These are phyloP conservation scores for Nigrograna mackinnonii DNA, from an alignment of 2,329 filamentous ascomycete species.

Conservation along the genomic window DNA sequence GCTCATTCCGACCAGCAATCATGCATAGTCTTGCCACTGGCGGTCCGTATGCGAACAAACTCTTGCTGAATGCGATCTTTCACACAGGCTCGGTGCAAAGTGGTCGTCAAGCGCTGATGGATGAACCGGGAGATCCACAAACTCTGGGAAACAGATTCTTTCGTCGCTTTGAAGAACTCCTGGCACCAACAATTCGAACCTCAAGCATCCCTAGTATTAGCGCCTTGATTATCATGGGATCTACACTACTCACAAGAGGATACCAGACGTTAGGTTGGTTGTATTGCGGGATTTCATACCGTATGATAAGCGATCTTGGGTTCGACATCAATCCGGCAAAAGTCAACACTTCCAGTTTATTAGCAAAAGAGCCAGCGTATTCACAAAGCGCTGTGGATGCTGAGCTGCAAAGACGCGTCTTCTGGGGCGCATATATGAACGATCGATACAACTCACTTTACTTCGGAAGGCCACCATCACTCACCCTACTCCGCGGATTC, in stretches of 20 bases:
- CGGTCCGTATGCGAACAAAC: neutral
- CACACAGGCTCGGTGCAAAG: neutral
- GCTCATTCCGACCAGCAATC: neutral
- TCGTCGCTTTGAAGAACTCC: slow-evolving; percentile 1
- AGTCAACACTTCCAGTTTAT: neutral
- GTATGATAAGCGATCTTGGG: neutral
- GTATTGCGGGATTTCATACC: neutral
- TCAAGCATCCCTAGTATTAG: slow-evolving; percentile 1
- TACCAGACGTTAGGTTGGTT: neutral
- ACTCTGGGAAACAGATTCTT: neutral
- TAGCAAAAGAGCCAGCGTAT: neutral
- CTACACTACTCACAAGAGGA: neutral
- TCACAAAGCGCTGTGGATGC: neutral
- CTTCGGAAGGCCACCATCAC: neutral
- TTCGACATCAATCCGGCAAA: neutral
- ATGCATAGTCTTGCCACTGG: neutral
- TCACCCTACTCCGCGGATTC: neutral
- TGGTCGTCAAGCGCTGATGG: neutral
- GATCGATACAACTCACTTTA: slow-evolving; percentile 1
- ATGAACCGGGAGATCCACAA: neutral
- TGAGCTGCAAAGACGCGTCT: neutral
- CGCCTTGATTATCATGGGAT: neutral
- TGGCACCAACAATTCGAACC: neutral
- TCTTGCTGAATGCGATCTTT: neutral
- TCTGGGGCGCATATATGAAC: neutral